Evolutionary conservation across 2,329 filamentous ascomycete species (phyloP).

Genomic region (Zasmidium cellare): DNA sequence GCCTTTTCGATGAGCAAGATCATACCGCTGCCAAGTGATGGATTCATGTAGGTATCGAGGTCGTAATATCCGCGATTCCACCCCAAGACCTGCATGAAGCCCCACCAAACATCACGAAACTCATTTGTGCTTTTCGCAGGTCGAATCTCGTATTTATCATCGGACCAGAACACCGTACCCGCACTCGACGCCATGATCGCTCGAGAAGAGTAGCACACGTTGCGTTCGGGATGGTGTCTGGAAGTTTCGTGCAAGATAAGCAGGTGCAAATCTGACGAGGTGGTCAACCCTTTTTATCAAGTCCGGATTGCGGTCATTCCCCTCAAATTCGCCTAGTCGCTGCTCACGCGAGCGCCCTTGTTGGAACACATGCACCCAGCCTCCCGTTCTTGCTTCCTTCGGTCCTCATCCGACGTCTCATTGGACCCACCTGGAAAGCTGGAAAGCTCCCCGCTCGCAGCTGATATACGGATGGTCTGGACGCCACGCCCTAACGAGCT

Average conservation of each 20-base stretch:
- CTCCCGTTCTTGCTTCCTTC: no score
- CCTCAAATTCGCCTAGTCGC: no score
- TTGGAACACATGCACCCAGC: no score
- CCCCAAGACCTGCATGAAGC: constrained; percentile 35
- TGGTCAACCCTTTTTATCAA: no score
- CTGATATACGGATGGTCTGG: not conserved
- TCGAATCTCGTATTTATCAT: constrained; percentile 21
- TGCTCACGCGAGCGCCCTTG: no score
- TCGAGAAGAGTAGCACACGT: no score
- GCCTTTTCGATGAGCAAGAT: constrained; percentile 33
- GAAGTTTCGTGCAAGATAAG: no score
- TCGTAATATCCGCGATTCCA: constrained; percentile 40
- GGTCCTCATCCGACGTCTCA: not conserved
- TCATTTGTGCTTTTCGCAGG: constrained; percentile 17
- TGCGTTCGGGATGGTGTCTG: no score
- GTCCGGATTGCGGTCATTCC: no score
- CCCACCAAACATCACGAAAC: constrained; percentile 35
- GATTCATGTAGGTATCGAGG: constrained; percentile 34
- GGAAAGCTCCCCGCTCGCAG: not conserved
- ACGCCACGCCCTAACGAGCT: not conserved
- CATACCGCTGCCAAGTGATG: constrained; percentile 31
- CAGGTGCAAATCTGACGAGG: no score
- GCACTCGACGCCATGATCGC: not conserved
- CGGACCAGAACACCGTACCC: constrained; percentile 12
- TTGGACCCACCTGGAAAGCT: not conserved